Conservation (phyloP, 2,329 filamentous ascomycete species). For the Trichoderma sp. region DNA sequence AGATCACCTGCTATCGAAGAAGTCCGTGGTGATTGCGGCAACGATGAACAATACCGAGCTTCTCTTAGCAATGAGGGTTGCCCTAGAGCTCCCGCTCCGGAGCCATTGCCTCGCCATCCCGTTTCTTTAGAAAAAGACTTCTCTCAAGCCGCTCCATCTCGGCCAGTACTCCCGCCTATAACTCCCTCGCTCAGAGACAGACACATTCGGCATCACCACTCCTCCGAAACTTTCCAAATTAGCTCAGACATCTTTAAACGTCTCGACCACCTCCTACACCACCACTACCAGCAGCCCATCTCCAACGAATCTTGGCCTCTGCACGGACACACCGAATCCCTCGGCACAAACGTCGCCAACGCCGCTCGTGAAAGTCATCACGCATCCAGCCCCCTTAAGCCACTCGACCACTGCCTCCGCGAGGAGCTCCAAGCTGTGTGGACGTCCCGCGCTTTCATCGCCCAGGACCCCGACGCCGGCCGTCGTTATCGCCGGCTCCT, state of each 20-base stretch:
- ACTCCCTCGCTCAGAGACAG: not conserved
- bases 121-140: not conserved
- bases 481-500: constrained; percentile 6
- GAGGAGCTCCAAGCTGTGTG: constrained; percentile 5
- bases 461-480: not conserved
- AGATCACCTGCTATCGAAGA: not conserved
- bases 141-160: not conserved
- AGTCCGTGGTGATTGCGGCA: not conserved
- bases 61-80: not conserved
- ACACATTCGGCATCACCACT: not conserved
- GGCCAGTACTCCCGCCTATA: not conserved
- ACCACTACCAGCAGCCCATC: not conserved
- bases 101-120: not conserved
- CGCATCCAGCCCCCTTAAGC: not conserved
- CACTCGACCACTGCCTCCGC: constrained; percentile 16
- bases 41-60: not conserved
- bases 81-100: not conserved
- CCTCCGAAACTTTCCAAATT: not conserved
- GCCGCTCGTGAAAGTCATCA: not conserved
- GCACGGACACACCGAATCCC: not conserved
- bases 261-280: not conserved
- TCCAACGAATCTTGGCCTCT: constrained; percentile 2
- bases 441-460: not conserved
- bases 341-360: constrained; percentile 2
- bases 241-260: not conserved